Percentiles rank a stretch among this genome's conserved stretches.
Evolutionary conservation across 306 rosid species (phyloP).

Genomic region (Bauhinia variegata): DNA sequence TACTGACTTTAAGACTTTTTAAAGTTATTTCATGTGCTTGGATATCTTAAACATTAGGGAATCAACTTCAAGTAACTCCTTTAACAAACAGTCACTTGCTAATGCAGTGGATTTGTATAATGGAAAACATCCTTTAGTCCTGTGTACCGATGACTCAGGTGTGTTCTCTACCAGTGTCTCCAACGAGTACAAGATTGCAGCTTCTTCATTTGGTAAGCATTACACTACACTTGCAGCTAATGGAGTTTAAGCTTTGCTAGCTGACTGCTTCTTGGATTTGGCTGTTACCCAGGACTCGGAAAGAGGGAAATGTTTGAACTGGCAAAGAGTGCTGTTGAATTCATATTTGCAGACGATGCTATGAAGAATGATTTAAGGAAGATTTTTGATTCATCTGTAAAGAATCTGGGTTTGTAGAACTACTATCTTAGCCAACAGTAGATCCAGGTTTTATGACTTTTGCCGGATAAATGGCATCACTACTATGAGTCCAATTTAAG

Average conservation of each 20-base stretch:
- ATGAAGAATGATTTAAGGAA: constrained; percentile 63
- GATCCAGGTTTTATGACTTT: constrained; percentile 26
- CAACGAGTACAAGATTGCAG: constrained; percentile 68
- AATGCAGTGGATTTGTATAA: constrained; percentile 70
- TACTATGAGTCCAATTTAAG: constrained; percentile 19
- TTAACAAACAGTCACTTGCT: constrained; percentile 35
- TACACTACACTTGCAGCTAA: constrained; percentile 15
- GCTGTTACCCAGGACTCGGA: constrained; percentile 65
- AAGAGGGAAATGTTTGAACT: constrained; percentile 73
- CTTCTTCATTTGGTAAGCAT: constrained; percentile 70
- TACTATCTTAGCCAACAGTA: constrained; percentile 9
- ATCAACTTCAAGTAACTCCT: constrained; percentile 9
- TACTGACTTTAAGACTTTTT: too few relatives aligned
- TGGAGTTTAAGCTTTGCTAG: neutral
- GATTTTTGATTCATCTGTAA: constrained; percentile 48
- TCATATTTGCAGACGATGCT: constrained; percentile 65
- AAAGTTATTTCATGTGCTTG: too few relatives aligned
- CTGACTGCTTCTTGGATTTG: constrained; percentile 25
- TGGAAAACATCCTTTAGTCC: constrained; percentile 67
- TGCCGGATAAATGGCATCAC: constrained; percentile 12
- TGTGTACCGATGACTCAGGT: constrained; percentile 91
- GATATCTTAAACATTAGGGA: too few relatives aligned
- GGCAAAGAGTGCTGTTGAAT: constrained; percentile 66
- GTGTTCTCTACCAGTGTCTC: constrained; percentile 84
- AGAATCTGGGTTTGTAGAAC: constrained; percentile 38